Conservation (phyloP, 805 yeast genomes). For the Candida easanensis region DNA sequence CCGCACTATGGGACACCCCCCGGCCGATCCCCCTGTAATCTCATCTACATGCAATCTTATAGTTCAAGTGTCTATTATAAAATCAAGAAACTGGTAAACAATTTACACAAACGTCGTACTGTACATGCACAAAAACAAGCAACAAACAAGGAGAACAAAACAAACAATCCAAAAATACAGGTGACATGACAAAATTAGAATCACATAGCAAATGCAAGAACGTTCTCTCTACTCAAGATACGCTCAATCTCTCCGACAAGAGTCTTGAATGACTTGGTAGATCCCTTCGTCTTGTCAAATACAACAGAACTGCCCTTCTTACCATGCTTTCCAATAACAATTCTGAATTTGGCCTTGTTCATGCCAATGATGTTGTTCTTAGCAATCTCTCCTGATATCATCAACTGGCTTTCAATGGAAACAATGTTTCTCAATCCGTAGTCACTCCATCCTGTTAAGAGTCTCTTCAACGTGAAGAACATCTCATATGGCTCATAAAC, state of each 20-base stretch:
- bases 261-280: slow-evolving; percentile 56
- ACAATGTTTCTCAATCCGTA: slow-evolving; percentile 63
- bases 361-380: slow-evolving; percentile 59
- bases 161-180: not conserved
- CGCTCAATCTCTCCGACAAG: slow-evolving; percentile 61
- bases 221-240: slow-evolving; percentile 64
- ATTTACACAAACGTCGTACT: not conserved
- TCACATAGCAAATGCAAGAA: slow-evolving; percentile 35
- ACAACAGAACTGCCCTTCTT: slow-evolving; percentile 51
- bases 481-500: slow-evolving; percentile 46
- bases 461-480: slow-evolving; percentile 59
- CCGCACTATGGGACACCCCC: too few species aligned
- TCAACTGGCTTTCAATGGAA: slow-evolving; percentile 39
- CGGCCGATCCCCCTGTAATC: too few species aligned
- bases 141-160: not conserved
- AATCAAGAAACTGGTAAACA: not conserved
- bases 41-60: not conserved
- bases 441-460: slow-evolving; percentile 64
- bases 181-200: not conserved
- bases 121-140: not conserved
- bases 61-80: slow-evolving; percentile 1
- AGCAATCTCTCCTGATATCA: slow-evolving; percentile 60
- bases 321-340: slow-evolving; percentile 42
- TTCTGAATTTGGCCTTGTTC: slow-evolving; percentile 61
- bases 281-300: slow-evolving; percentile 64